Conservation (phyloP, 768 basidiomycete species). For the Auricularia sp. region DNA sequence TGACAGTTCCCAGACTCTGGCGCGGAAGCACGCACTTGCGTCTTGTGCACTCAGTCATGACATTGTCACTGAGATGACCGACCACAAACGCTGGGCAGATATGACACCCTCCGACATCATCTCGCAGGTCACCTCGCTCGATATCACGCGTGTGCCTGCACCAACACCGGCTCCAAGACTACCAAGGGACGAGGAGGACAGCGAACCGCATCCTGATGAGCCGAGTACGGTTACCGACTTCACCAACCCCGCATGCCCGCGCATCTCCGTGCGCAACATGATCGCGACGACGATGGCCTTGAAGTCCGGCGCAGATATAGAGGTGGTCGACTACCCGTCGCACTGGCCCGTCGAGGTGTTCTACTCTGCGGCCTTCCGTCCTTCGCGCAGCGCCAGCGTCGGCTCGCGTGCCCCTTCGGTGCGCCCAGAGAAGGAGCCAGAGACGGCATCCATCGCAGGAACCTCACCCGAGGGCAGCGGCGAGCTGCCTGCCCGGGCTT, state of each 20-base stretch:
- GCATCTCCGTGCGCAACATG: constrained; percentile 67
- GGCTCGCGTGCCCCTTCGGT: not conserved
- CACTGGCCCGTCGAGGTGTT: constrained; percentile 46
- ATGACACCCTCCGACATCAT: constrained; percentile 53
- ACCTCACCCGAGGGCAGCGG: not conserved
- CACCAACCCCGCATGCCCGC: constrained; percentile 9
- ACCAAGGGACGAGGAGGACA: not conserved
- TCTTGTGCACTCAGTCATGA: constrained; percentile 61
- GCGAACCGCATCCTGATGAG: not conserved
- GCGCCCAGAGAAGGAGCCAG: not conserved
- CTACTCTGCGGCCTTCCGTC: constrained; percentile 13
- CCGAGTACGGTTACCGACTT: not conserved
- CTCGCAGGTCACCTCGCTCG: constrained; percentile 61
- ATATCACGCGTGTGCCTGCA: constrained; percentile 29
- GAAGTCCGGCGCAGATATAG: constrained; percentile 59
- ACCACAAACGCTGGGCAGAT: constrained; percentile 57
- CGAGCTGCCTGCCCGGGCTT: constrained; percentile 38
- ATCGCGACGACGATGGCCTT: constrained; percentile 60
- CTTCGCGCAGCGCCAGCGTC: not conserved
- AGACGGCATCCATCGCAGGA: not conserved
- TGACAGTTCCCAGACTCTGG: constrained; percentile 37
- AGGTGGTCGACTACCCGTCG: constrained; percentile 41
- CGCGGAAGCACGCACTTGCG: constrained; percentile 65
- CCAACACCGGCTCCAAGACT: constrained; percentile 1
- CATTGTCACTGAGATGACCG: constrained; percentile 50